Conservation (phyloP, 1,284 basidiomycete genomes). For the Pseudozyma pruni region DNA sequence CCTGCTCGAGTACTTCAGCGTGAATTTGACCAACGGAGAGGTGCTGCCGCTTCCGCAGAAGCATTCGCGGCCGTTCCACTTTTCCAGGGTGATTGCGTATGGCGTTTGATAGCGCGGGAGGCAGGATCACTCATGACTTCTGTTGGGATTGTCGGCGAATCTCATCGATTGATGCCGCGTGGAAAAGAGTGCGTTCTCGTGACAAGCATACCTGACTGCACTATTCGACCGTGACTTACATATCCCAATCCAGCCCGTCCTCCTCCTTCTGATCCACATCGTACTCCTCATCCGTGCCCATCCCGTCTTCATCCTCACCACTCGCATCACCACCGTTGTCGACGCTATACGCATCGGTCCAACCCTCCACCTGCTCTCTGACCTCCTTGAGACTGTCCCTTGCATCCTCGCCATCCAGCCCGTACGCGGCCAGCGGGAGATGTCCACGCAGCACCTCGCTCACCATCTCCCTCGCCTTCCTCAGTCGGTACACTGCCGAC, state of each 20-base stretch:
- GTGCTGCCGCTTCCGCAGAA: slow-evolving; percentile 78
- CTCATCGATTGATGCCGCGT: too few relatives aligned
- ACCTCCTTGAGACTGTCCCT: slow-evolving; percentile 58
- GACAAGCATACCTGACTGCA: too few relatives aligned
- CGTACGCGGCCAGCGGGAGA: slow-evolving; percentile 45
- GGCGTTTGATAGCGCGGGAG: slow-evolving; percentile 36
- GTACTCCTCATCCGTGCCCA: slow-evolving; percentile 60
- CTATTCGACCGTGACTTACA: slow-evolving; percentile 6
- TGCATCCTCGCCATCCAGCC: slow-evolving; percentile 47
- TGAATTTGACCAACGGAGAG: slow-evolving; percentile 79
- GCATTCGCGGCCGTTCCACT: slow-evolving; percentile 89
- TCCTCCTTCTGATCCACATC: slow-evolving; percentile 43
- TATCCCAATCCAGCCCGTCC: slow-evolving; percentile 44
- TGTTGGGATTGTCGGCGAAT: background rate
- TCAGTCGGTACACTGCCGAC: slow-evolving; percentile 37
- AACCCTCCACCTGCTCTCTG: slow-evolving; percentile 56
- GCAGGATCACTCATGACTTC: background rate
- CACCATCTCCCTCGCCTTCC: slow-evolving; percentile 40
- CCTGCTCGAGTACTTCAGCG: slow-evolving; percentile 74
- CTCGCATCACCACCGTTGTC: slow-evolving; percentile 16
- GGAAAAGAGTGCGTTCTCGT: too few relatives aligned
- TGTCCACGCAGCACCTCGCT: slow-evolving; percentile 50
- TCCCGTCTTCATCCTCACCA: slow-evolving; percentile 42
- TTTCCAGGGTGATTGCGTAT: slow-evolving; percentile 75
- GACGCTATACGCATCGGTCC: slow-evolving; percentile 55